Percentiles rank a stretch among this genome's conserved stretches.
Evolutionary conservation across 345 rosid species (phyloP).

Genomic region (Rhizophora apiculata): DNA sequence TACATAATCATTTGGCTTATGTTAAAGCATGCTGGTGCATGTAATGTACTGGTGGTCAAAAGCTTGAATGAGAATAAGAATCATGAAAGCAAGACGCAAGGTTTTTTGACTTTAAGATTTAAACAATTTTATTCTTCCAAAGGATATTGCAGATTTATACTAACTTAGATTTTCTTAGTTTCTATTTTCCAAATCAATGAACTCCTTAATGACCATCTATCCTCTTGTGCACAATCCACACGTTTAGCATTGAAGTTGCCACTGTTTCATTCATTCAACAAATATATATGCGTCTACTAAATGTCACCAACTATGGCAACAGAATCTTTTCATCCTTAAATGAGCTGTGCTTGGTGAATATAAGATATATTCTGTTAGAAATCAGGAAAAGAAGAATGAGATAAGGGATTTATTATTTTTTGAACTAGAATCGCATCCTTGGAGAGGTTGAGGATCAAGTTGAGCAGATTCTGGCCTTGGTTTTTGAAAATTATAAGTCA

Average conservation of each 20-base stretch:
- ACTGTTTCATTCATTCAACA: not conserved
- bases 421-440: conserved; percentile 26
- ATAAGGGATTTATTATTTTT: not conserved
- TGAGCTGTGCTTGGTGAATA: not conserved
- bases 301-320: not conserved
- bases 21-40: too few species aligned
- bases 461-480: conserved; percentile 18
- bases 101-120: not conserved
- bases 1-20: not conserved
- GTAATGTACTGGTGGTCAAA: not conserved
- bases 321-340: not conserved
- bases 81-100: not conserved
- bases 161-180: not conserved
- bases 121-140: too few species aligned
- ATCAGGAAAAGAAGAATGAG: not conserved
- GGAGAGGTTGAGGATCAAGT: conserved; percentile 32
- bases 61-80: not conserved
- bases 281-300: not conserved
- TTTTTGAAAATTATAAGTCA: conserved; percentile 30
- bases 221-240: not conserved
- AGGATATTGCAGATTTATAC: not conserved
- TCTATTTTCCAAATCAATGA: not conserved
- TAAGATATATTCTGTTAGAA: not conserved
- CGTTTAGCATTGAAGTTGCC: not conserved
- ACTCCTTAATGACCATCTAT: not conserved